These are phyloP conservation scores for Saitozyma podzolica DNA, from an alignment of 768 basidiomycete genomes.

Conservation along the genomic window DNA sequence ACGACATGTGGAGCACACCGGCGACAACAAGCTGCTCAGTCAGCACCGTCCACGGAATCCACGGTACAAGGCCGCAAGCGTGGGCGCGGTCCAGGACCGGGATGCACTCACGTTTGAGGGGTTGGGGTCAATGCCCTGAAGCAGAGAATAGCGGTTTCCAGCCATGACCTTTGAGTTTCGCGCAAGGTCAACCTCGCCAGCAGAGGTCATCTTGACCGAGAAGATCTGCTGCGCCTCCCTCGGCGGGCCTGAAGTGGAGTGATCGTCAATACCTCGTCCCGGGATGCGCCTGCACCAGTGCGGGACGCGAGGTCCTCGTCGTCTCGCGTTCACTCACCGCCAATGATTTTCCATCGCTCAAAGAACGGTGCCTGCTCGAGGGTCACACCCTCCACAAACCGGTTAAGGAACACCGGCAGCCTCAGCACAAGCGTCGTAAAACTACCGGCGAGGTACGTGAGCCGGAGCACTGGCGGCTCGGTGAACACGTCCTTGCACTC, in stretches of 20 bases:
- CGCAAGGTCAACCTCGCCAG: constrained; percentile 71
- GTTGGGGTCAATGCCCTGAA: constrained; percentile 88
- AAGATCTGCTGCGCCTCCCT: constrained; percentile 88
- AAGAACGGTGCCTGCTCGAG: constrained; percentile 85
- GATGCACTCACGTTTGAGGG: constrained; percentile 64
- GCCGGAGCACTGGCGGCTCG: constrained; percentile 66
- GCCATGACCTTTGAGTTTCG: constrained; percentile 73
- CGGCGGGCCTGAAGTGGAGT: constrained; percentile 62
- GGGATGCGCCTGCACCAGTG: too few relatives aligned
- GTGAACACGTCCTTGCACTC: constrained; percentile 88
- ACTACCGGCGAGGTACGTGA: constrained; percentile 76
- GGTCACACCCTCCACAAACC: constrained; percentile 92
- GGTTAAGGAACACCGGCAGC: constrained; percentile 81
- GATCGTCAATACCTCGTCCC: not conserved
- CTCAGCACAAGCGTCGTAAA: constrained; percentile 69
- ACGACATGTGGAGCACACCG: constrained; percentile 92
- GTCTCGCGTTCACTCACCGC: constrained; percentile 55
- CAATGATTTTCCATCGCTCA: constrained; percentile 96
- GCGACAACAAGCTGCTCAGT: constrained; percentile 68
- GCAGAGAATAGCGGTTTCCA: constrained; percentile 73
- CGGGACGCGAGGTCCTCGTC: not conserved
- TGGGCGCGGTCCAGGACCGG: not conserved
- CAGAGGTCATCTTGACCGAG: constrained; percentile 66
- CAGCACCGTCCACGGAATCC: not conserved
- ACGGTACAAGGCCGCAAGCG: not conserved